Percentiles rank a stretch among this genome's conserved stretches.
phyloP scores from a whole-genome alignment of 1,139 yeast species.

The Candida sojae region DNA sequence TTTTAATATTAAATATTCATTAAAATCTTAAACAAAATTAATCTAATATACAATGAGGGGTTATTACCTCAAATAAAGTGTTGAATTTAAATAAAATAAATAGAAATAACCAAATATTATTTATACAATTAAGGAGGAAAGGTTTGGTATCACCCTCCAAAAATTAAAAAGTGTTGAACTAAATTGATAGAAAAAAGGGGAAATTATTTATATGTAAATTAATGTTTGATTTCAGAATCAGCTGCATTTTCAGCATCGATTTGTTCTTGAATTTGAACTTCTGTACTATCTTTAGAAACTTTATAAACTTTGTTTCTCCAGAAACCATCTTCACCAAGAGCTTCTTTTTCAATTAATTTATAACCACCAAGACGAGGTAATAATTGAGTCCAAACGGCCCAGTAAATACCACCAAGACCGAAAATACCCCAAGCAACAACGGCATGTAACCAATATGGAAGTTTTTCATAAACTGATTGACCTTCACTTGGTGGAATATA shows the following conservation, averaged over 20 bases:
- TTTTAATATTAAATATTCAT: no score
- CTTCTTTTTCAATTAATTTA: constrained; percentile 56
- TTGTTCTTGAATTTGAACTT: constrained; percentile 15
- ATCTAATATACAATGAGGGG: no score
- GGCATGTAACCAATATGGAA: constrained; percentile 82
- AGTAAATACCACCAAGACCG: constrained; percentile 68
- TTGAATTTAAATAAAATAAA: not conserved
- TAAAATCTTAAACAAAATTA: no score
- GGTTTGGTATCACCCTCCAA: no score
- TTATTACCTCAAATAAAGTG: not conserved
- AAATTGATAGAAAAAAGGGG: not conserved
- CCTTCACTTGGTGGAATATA: constrained; percentile 73
- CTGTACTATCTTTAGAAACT: constrained; percentile 26
- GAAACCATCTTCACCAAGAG: constrained; percentile 72
- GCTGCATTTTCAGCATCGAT: not conserved
- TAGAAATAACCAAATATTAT: no score
- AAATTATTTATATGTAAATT: not conserved
- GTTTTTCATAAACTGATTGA: constrained; percentile 61
- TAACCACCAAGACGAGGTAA: constrained; percentile 64
- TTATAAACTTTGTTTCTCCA: constrained; percentile 66
- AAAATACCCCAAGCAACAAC: constrained; percentile 83
- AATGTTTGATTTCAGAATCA: not conserved
- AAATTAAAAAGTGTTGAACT: not conserved
- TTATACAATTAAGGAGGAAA: no score
- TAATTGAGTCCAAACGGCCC: constrained; percentile 65